Evolutionary conservation across 108 stramenopile species (phyloP), one percentile per base, ranked within the genome.

Genomic region (Skeletonema menzelii): DNA sequence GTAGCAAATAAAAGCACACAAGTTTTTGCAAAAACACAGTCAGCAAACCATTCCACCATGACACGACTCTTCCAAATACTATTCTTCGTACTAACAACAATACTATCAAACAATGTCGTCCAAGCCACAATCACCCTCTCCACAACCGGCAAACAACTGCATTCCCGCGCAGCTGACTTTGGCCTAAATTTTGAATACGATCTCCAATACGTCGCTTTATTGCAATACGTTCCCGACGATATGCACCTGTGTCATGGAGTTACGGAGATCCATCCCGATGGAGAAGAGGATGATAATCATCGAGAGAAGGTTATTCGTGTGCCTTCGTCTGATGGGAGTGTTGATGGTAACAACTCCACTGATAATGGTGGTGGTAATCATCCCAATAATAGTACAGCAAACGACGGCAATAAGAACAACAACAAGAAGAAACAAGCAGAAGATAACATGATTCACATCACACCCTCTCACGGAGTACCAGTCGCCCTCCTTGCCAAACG

Each of bases 401-500:
- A 26, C 8, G 31, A 62, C 31, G 10, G 27, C 4, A 1, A 26
- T 7, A 46, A 55, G 60, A n/a, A n/a, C n/a, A n/a, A n/a, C n/a
- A n/a, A n/a, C n/a, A 26, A n/a, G 27, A 55, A 46, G 38, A 2
- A 30, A 3, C 30, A 30, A 30, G 30, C 30, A 3, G 49, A 7
- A 22, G 59, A 62, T 30, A 5, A n/a, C 17, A 68, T 8, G 20
- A 77, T 77, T 32, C 35, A 63, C 22, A 22, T 53, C 1, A 53
- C 22, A 22, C 49, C 49, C 22, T 53, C 49, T 22, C 19, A 53
- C 20, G 49, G 49, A 1, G 49, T 53, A 53, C 49, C 63, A 73
- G 81, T 82, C 19, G 81, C 76, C 19, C 34, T 82, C 11, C 72
- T 82, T 1, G 81, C 72, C 71, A 82, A 73, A 59, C 46, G 76